Percentiles rank a stretch among this genome's conserved stretches.
These are phyloP conservation scores for Silene uniflora DNA, from an alignment of 148 eudicot species.

Conservation along the genomic window DNA sequence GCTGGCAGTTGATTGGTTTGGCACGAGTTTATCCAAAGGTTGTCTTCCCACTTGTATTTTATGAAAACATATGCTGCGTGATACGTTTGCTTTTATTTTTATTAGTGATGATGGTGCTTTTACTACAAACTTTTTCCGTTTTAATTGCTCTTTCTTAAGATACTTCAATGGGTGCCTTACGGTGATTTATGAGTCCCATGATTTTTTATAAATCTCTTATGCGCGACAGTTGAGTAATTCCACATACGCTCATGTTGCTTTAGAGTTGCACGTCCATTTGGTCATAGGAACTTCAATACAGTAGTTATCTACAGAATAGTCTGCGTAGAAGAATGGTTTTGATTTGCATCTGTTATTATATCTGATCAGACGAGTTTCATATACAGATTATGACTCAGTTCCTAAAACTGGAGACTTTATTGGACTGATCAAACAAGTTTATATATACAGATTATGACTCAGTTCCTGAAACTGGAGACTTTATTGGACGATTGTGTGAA, in stretches of 20 bases:
- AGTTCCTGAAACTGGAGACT: slow-evolving; percentile 84
- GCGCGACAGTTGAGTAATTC: neutral
- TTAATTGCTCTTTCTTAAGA: neutral
- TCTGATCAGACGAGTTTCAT: slow-evolving; percentile 12
- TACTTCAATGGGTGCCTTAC: slow-evolving; percentile 3
- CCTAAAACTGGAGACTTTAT: slow-evolving; percentile 73
- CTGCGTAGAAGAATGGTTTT: neutral
- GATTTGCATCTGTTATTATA: neutral
- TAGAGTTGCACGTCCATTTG: neutral
- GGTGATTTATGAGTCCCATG: neutral
- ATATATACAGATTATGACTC: slow-evolving; percentile 80
- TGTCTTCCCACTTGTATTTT: neutral
- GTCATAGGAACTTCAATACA: neutral
- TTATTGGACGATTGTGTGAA: slow-evolving; percentile 78
- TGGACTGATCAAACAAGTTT: slow-evolving; percentile 37
- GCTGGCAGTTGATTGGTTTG: neutral
- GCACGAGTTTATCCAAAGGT: neutral
- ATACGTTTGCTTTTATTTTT: neutral
- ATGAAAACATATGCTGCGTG: neutral
- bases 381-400: slow-evolving; percentile 91
- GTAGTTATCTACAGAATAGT: neutral
- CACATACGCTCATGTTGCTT: neutral
- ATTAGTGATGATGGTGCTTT: neutral
- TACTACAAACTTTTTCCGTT: neutral
- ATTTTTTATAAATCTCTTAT: neutral